Conservation (phyloP, 1,139 yeast species). For the Pichia sp. region DNA sequence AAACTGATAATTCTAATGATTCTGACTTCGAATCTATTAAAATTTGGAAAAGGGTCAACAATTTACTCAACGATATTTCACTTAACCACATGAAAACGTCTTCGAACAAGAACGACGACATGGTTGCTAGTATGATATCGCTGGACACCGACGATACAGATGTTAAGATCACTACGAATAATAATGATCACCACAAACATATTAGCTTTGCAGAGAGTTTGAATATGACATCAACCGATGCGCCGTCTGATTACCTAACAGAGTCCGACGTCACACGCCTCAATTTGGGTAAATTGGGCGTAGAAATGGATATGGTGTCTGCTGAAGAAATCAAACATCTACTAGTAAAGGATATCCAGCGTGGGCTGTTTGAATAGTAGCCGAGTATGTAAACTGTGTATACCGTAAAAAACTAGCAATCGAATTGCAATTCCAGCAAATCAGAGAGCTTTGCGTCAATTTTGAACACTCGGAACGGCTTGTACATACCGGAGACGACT, state of each 20-base stretch:
- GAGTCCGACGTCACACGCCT: neutral
- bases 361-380: conserved; percentile 20
- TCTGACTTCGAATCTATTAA: conserved; percentile 9
- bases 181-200: neutral
- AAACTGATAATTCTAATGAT: neutral
- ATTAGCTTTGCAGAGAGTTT: neutral
- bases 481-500: neutral
- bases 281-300: conserved; percentile 3
- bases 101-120: neutral
- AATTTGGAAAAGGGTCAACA: conserved; percentile 5
- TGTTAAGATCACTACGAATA: neutral
- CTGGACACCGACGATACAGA: neutral
- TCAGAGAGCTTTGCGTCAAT: neutral
- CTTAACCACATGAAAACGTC: neutral
- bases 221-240: neutral
- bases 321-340: conserved; percentile 19
- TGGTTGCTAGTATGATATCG: neutral
- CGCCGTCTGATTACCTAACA: neutral
- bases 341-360: conserved; percentile 20
- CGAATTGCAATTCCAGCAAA: no score
- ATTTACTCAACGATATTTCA: neutral
- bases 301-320: conserved; percentile 18
- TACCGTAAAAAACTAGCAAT: no score
- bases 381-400: no score
- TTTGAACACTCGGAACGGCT: neutral